phyloP scores from a whole-genome alignment of 2,329 filamentous ascomycete species.

The Colletotrichum simmondsii region DNA sequence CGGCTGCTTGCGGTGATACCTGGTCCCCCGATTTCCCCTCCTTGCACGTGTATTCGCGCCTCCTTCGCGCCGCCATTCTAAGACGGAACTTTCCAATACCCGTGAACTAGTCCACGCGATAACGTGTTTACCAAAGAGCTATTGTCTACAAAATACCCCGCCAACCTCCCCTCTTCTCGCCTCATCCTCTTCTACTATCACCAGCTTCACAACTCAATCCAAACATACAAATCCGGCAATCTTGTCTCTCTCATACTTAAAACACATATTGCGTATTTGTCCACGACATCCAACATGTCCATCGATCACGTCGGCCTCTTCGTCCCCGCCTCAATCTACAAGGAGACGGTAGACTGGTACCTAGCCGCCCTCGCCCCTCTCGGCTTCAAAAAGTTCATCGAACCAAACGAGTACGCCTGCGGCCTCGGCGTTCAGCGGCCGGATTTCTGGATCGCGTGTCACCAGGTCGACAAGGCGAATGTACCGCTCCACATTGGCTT shows the following conservation, averaged over 20 bases:
- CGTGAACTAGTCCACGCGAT: not conserved
- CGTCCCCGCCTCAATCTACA: slow-evolving; percentile 42
- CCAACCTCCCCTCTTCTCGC: not conserved
- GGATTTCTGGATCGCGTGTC: slow-evolving; percentile 45
- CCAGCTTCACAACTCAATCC: not conserved
- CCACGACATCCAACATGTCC: slow-evolving; percentile 40
- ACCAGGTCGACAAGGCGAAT: slow-evolving; percentile 28
- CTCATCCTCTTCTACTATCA: not conserved
- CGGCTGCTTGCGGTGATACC: not conserved
- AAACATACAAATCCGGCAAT: not conserved
- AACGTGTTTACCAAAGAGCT: not conserved
- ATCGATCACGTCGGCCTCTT: slow-evolving; percentile 48
- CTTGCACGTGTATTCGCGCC: slow-evolving; percentile 14
- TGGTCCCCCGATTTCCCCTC: not conserved
- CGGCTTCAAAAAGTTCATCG: slow-evolving; percentile 45
- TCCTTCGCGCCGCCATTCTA: slow-evolving; percentile 5
- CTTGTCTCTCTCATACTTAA: not conserved
- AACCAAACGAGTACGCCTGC: slow-evolving; percentile 42
- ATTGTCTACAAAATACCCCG: slow-evolving; percentile 20
- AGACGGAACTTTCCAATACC: not conserved
- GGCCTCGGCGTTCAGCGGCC: slow-evolving; percentile 44
- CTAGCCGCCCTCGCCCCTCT: slow-evolving; percentile 47
- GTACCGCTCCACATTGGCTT: slow-evolving; percentile 45
- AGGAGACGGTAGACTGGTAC: slow-evolving; percentile 46
- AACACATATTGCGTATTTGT: not conserved